Evolutionary conservation across 306 rosid species (phyloP), one percentile per base, ranked within the genome.

Genomic region (Cucumis hystrix): DNA sequence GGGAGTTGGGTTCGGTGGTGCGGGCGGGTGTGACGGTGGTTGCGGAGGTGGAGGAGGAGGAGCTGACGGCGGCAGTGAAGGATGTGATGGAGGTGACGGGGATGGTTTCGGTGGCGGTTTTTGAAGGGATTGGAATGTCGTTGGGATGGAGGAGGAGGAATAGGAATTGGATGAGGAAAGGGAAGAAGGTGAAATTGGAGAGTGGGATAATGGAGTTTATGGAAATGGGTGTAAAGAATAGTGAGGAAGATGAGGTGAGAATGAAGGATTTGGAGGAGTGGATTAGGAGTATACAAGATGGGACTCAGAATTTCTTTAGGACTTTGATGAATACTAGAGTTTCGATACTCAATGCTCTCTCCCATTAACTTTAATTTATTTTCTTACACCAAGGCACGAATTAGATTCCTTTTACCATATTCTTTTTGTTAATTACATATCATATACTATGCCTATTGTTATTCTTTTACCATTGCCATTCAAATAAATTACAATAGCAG

Each of bases 251-350:
- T 8, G 55, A 65, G 10, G 15, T 37, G 72, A 65, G 73, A 49
- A 91, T 89, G 98, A 54, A 85, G 39, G 91, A 83, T 62, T 51
- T 89, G 75, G 97, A 91, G 74, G 61, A 47, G 1, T 83, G 89
- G 20, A 30, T 93, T 5, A 74, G 78, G 0, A 75, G 79, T 39
- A 85, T 89, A 21, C 88, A 93, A 64, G 79, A 33, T 73, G 83
- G 79, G 33, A 77, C 86, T 6, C 88, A 86, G 12, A 82, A 79
- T 16, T 81, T 91, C 1, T 91, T 93, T 58, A 82, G 92, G 78
- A 81, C 92, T 82, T 79, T 91, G 88, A 89, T 93, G 30, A 85
- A 81, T 66, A 78, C 93, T 5, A 80, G 93, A 47, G 92, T 89
- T 45, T 85, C 92, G 0, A 73, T 93, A 41, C 97, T 93, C 57